A percentile compares a stretch with the other conserved stretches of the same genome.
Conservation (phyloP, 179 eudicot species). For the Silene coronaria region DNA sequence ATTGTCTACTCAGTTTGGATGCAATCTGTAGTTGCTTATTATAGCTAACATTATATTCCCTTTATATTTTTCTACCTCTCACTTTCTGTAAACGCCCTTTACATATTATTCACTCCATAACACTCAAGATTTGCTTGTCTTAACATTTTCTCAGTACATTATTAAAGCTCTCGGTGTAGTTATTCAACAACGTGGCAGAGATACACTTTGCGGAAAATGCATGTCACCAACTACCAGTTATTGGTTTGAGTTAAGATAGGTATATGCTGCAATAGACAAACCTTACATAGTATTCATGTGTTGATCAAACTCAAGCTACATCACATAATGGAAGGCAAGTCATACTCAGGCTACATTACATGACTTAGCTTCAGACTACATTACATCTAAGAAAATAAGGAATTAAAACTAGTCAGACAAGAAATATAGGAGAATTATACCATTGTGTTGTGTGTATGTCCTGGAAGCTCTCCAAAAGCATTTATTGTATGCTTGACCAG, state of each 20-base stretch:
- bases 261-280: background rate
- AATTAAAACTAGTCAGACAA: too few relatives aligned
- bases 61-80: background rate
- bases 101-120: conserved; percentile 11
- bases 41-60: background rate
- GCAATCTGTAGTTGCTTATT: background rate
- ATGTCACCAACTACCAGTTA: background rate
- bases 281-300: background rate
- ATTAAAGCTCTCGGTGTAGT: background rate
- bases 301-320: background rate
- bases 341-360: too few relatives aligned
- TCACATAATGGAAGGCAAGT: background rate
- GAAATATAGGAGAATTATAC: too few relatives aligned
- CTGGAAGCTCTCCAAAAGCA: background rate
- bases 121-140: background rate
- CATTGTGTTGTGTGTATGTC: background rate
- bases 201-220: background rate
- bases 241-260: background rate
- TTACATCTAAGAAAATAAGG: too few relatives aligned
- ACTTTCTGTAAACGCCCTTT: background rate
- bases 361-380: too few relatives aligned
- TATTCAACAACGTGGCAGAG: background rate
- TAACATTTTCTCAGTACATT: background rate
- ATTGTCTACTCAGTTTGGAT: background rate
- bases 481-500: background rate